Percentiles rank a stretch among this genome's conserved stretches.
Conservation (phyloP, 1,284 basidiomycete genomes). For the Fereydounia khargensis region DNA sequence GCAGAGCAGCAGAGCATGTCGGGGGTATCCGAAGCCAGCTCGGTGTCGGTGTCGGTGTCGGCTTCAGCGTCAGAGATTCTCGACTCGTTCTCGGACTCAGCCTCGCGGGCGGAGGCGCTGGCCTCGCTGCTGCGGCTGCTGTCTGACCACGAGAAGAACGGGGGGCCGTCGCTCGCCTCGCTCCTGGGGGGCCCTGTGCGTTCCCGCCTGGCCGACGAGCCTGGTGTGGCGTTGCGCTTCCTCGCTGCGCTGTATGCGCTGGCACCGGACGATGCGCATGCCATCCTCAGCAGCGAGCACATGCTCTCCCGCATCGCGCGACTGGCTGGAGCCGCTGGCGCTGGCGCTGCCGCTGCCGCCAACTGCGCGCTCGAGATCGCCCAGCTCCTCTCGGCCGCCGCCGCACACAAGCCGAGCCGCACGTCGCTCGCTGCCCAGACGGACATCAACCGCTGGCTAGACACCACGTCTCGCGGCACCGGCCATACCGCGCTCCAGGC, state of each 20-base stretch:
- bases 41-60: too few species aligned
- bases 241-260: slow-evolving; percentile 24
- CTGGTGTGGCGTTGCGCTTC: slow-evolving; percentile 21
- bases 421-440: slow-evolving; percentile 16
- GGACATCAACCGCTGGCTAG: slow-evolving; percentile 10
- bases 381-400: slow-evolving; percentile 21
- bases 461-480: not conserved
- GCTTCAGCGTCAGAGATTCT: too few species aligned
- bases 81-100: too few species aligned
- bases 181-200: too few species aligned
- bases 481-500: not conserved
- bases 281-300: slow-evolving; percentile 14
- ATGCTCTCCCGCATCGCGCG: slow-evolving; percentile 11
- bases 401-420: slow-evolving; percentile 10
- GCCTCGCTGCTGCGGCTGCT: too few species aligned
- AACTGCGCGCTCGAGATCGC: slow-evolving; percentile 13
- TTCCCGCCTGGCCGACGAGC: too few species aligned
- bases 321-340: slow-evolving; percentile 17
- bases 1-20: too few species aligned
- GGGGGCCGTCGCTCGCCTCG: too few species aligned
- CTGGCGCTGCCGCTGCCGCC: slow-evolving; percentile 3
- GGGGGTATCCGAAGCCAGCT: too few species aligned
- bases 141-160: too few species aligned
- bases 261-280: slow-evolving; percentile 12
- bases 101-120: too few species aligned